A percentile compares a stretch with the other conserved stretches of the same genome.
phyloP scores from a whole-genome alignment of 345 rosid genomes.

The Kernera saxatilis region DNA sequence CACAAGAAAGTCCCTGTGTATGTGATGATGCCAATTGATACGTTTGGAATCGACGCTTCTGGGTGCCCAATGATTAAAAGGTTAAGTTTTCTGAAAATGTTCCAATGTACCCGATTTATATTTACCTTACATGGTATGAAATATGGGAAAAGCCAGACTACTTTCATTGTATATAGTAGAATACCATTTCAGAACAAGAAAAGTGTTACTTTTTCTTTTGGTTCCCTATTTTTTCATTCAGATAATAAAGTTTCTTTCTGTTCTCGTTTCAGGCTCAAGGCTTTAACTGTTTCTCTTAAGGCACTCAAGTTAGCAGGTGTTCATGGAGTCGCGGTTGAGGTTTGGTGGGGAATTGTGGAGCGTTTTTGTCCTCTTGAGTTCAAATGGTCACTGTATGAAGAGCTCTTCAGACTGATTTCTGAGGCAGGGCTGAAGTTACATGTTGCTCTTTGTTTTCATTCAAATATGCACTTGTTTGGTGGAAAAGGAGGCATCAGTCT shows the following conservation, averaged over 20 bases:
- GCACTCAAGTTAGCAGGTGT: constrained; percentile 74
- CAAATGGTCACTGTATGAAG: constrained; percentile 60
- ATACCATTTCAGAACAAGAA: background rate
- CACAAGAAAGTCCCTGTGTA: constrained; percentile 51
- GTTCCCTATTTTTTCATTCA: background rate
- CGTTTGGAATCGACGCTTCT: constrained; percentile 46
- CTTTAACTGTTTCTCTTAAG: constrained; percentile 59
- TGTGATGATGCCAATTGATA: constrained; percentile 57
- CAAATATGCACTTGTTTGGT: constrained; percentile 40
- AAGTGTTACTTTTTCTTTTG: background rate
- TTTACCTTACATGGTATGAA: constrained; percentile 14
- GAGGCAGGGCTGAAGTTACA: constrained; percentile 57
- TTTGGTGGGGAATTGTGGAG: constrained; percentile 74
- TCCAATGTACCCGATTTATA: background rate
- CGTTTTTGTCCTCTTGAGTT: constrained; percentile 53
- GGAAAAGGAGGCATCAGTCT: constrained; percentile 51
- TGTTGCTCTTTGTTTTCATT: constrained; percentile 56
- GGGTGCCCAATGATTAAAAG: constrained; percentile 53
- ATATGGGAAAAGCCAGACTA: background rate
- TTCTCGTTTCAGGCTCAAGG: constrained; percentile 55
- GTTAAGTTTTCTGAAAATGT: constrained; percentile 21
- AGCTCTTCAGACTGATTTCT: constrained; percentile 48
- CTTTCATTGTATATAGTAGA: background rate
- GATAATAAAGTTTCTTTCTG: constrained; percentile 9
- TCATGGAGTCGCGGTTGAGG: constrained; percentile 66